Base-by-base conservation (phyloP, 352 stramenopile genomes). In the Plasmopara muralis region DNA sequence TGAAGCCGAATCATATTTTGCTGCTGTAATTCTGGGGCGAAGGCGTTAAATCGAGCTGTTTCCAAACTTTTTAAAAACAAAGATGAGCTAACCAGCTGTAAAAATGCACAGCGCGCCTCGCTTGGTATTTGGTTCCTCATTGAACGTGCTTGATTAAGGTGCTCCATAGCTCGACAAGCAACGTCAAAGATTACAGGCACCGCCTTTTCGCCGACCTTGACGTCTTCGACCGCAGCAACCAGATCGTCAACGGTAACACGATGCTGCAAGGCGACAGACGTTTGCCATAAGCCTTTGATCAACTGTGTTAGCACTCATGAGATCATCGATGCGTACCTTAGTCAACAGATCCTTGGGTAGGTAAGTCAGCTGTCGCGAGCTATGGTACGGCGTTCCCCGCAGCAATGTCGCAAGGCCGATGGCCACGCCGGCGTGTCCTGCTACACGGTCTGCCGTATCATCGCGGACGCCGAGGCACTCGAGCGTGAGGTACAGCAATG, bases 181-280 rank as follows among this genome's bases (percentile, higher is more conserved):
- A 97, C 77, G 15, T 95, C 89, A 57, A 95, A 96, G 12, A 95
- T 74, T 14, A 87, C 86, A 0, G 89, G 86, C 5, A 83, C 70
- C 9, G 90, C 68, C 52, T 92, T 85, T 4, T 70, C 68, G 18
- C 85, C 84, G 1, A 80, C 55, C 13, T 66, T 64, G 0, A 70
- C 67, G 31, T 91, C 72, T n/a, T 90, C 70, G 0, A 69, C 68
- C 2, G 67, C 75, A 14, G 71, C 72, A 9, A 83, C 49, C 15
- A 96, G 49, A 45, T 91, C 70, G 33, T 89, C 57, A 28, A 64
- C 20, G 2, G 56, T 68, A 13, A 92, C 49, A 9, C 66, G 53
- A 50, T 92, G 78, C 70, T 83, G 44, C 16, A 51, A 7, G 34
- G n/a, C 9, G 14, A 34, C 16, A 43, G 12, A 35, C 31, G 20